A percentile compares a stretch with the other conserved stretches of the same genome.
Conservation (phyloP, 208 protist genomes). For the Trypanosoma cruzi region DNA sequence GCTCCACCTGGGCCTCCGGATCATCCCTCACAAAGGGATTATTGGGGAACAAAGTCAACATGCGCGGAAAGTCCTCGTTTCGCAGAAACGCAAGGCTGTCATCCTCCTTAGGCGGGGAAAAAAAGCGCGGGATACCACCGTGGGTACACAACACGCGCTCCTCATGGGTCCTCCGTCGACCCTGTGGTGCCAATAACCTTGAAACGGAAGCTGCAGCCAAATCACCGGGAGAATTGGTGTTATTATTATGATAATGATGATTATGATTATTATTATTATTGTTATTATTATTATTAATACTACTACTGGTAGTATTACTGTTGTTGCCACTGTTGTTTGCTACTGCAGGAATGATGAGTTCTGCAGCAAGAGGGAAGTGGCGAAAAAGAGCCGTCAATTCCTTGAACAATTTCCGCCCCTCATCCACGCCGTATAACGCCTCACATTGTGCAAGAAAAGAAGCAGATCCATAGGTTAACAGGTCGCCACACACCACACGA, state of each 20-base stretch:
- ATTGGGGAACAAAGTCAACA: conserved; percentile 72
- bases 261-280: conserved; percentile 6
- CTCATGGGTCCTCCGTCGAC: conserved; percentile 42
- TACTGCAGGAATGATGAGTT: conserved; percentile 55
- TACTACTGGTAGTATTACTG: conserved; percentile 7
- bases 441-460: conserved; percentile 76
- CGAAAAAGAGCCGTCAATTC: conserved; percentile 66
- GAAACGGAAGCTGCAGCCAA: conserved; percentile 18
- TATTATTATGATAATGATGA: too few relatives aligned
- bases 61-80: conserved; percentile 49
- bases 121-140: conserved; percentile 78
- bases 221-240: not conserved
- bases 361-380: conserved; percentile 70
- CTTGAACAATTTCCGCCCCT: conserved; percentile 60
- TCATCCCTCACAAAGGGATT: conserved; percentile 47
- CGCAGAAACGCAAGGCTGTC: conserved; percentile 50
- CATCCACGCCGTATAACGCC: conserved; percentile 50
- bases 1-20: conserved; percentile 36
- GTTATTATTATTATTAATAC: conserved; percentile 15
- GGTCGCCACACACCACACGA: conserved; percentile 71
- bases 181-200: conserved; percentile 23
- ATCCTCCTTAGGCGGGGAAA: conserved; percentile 45
- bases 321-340: conserved; percentile 30
- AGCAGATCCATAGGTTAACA: conserved; percentile 59
- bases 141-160: conserved; percentile 78